Evolutionary conservation across 1,284 basidiomycete genomes (phyloP), one percentile per base, ranked within the genome.

Genomic region (Sanghuangporus weigelae): DNA sequence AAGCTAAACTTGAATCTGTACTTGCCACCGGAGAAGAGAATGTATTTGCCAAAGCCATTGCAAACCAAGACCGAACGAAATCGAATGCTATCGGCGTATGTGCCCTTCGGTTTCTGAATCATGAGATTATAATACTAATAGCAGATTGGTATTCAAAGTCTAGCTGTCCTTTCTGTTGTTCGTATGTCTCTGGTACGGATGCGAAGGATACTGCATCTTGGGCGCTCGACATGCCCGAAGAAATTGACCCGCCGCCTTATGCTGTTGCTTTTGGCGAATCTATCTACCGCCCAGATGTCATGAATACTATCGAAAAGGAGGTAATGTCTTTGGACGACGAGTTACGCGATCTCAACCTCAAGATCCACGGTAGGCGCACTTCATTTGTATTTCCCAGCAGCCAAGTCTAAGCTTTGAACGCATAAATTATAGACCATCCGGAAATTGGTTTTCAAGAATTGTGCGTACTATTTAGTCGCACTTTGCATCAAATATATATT

Each of bases 291-390:
- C 64, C 60, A 19, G 68, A 67, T 8, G 60, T 69, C 1, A 51
- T 67, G 51, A 57, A 70, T 53, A 69, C 68, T 2, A 69, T 71
- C 31, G 69, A 72, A 23, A 60, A 66, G 16, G 66, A 64, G 5
- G 70, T 76, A 40, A 70, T 73, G 36, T 67, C 62, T 7, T 64
- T 73, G 14, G 66, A 70, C 59, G 60, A 49, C 10, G 71, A 73
- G 36, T 64, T 77, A 63, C 63, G 73, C 12, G 68, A 69, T 39
- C 64, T 76, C 14, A 76, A 69, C 66, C 63, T 73, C 42, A 68
- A 71, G 35, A 76, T 77, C 21, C 75, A 76, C 58, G 74, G 71
- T 72, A 55, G 31, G 69, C 44, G 10, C 10, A 10, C 38, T 23
- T 12, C 31, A 31, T 26, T 53, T 36, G 7, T 2, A 14, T 42